A percentile compares a stretch with the other conserved stretches of the same genome.
Evolutionary conservation across 1,284 basidiomycete species (phyloP).

Genomic region (Ustilago tritici): DNA sequence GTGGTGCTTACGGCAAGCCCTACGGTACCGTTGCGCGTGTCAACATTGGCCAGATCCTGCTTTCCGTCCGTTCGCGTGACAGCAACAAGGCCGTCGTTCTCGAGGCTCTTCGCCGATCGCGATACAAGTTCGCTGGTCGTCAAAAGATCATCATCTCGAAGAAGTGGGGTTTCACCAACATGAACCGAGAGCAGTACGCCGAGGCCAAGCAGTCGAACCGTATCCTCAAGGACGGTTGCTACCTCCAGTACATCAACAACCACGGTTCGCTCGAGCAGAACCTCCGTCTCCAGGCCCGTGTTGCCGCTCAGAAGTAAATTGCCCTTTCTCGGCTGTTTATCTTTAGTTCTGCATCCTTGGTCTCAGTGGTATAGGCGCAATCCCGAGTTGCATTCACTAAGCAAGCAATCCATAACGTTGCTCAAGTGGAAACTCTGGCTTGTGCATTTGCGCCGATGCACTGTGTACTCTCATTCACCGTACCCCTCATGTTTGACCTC

Average conservation of each 20-base stretch:
- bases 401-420: not conserved
- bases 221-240: constrained; percentile 68
- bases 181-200: constrained; percentile 88
- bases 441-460: constrained; percentile 23
- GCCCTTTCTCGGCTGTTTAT: too few relatives aligned
- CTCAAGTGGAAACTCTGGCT: not conserved
- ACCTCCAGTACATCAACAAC: constrained; percentile 69
- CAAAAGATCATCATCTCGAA: constrained; percentile 93
- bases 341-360: not conserved
- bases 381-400: constrained; percentile 6
- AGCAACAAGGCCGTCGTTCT: constrained; percentile 86
- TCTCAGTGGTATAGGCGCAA: constrained; percentile 29
- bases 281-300: constrained; percentile 66
- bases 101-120: constrained; percentile 86
- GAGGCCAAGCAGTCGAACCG: constrained; percentile 82
- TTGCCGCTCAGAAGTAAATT: constrained; percentile 67
- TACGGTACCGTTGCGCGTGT: constrained; percentile 95
- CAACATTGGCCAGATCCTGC: constrained; percentile 96
- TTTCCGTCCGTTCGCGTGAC: constrained; percentile 95
- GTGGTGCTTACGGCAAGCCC: constrained; percentile 99
- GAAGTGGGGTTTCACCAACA: constrained; percentile 88
- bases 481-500: constrained; percentile 10
- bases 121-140: constrained; percentile 99
- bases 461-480: constrained; percentile 31
- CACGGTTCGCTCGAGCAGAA: constrained; percentile 66